Conservation (phyloP, 345 rosid genomes). For the Trapa bicornis region DNA sequence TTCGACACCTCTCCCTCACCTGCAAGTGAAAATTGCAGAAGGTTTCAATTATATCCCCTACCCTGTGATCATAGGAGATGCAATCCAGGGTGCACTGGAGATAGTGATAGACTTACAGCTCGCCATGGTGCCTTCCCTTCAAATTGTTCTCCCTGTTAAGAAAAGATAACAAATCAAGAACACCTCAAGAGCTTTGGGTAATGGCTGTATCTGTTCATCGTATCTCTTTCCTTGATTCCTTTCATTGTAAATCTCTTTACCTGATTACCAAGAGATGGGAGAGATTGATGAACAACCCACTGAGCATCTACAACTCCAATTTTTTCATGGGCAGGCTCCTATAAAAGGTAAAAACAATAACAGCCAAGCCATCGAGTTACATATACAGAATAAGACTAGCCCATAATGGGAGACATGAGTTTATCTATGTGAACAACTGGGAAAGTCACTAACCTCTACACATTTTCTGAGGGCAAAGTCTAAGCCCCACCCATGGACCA, state of each 20-base stretch:
- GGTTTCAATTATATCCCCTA: background rate
- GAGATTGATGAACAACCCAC: conserved; percentile 82
- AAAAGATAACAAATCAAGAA: background rate
- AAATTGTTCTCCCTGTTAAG: conserved; percentile 53
- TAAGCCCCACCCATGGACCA: conserved; percentile 99
- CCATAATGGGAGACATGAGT: background rate
- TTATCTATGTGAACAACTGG: background rate
- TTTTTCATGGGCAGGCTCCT: conserved; percentile 93
- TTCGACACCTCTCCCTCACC: conserved; percentile 88
- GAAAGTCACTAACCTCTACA: conserved; percentile 44
- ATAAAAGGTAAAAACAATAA: background rate
- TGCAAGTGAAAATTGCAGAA: conserved; percentile 11
- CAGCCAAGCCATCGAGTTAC: background rate
- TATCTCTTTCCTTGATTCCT: background rate
- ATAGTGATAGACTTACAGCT: conserved; percentile 44
- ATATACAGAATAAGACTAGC: background rate
- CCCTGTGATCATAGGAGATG: background rate
- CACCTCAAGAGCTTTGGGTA: background rate
- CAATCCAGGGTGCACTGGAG: background rate
- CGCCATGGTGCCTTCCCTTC: conserved; percentile 84
- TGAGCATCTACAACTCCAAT: conserved; percentile 97
- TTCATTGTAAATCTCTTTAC: conserved; percentile 20
- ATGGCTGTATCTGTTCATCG: background rate
- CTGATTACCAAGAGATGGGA: conserved; percentile 90
- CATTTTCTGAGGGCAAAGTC: conserved; percentile 89